Conservation (phyloP, 257 asterid species). For the Pogostemon cablin region DNA sequence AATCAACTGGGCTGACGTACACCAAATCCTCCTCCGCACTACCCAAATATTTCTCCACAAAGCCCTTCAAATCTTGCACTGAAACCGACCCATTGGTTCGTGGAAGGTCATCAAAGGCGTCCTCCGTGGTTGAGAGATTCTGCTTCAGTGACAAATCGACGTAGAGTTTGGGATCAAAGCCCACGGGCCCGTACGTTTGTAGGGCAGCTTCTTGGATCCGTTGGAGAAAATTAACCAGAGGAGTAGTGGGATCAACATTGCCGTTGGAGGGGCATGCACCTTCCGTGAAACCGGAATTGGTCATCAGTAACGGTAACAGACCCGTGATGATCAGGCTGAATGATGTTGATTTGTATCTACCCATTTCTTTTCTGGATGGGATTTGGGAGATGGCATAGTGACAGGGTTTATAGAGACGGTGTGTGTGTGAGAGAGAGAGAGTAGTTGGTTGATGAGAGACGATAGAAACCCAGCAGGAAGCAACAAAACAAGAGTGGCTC, state of each 20-base stretch:
- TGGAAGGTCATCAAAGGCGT: slow-evolving; percentile 48
- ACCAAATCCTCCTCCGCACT: slow-evolving; percentile 61
- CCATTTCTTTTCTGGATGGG: slow-evolving; percentile 22
- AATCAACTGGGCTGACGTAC: slow-evolving; percentile 61
- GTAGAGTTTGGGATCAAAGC: slow-evolving; percentile 75
- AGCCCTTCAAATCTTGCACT: slow-evolving; percentile 38
- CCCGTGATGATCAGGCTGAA: not conserved
- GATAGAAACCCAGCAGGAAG: not conserved
- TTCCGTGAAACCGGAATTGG: not conserved
- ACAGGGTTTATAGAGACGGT: not conserved
- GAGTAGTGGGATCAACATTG: slow-evolving; percentile 57
- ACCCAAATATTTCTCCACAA: slow-evolving; percentile 44
- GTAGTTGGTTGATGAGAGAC: not conserved
- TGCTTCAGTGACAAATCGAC: slow-evolving; percentile 72
- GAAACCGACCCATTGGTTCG: slow-evolving; percentile 47
- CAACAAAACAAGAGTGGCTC: not conserved
- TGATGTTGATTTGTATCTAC: not conserved
- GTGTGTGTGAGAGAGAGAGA: not conserved
- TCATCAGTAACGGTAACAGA: not conserved
- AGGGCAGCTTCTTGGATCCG: slow-evolving; percentile 67
- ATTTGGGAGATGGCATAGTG: not conserved
- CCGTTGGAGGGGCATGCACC: slow-evolving; percentile 41
- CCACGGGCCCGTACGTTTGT: slow-evolving; percentile 48
- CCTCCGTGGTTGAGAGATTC: slow-evolving; percentile 41
- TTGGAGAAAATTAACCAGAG: slow-evolving; percentile 63